Conservation (phyloP, 2,329 filamentous ascomycete species). For the Aspergillus pseudoviridinutans region DNA sequence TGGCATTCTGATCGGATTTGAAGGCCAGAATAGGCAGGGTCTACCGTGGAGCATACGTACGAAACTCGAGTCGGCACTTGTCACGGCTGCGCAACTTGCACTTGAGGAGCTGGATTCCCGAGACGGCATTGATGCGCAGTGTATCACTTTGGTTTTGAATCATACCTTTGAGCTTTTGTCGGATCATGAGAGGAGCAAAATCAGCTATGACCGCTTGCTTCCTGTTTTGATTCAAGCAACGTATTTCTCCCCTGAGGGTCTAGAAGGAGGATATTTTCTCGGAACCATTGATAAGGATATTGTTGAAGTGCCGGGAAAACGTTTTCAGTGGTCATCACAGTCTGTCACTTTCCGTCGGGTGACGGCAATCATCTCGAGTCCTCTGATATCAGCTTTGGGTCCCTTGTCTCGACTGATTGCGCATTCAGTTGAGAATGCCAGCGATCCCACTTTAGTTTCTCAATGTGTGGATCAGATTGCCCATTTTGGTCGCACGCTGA, state of each 20-base stretch:
- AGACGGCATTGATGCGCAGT: slow-evolving; percentile 47
- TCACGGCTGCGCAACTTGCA: slow-evolving; percentile 72
- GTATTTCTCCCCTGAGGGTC: slow-evolving; percentile 66
- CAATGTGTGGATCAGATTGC: slow-evolving; percentile 58
- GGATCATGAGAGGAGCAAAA: slow-evolving; percentile 51
- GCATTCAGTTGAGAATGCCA: slow-evolving; percentile 57
- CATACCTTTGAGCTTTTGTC: slow-evolving; percentile 72
- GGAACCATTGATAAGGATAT: slow-evolving; percentile 66
- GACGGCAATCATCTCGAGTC: slow-evolving; percentile 53
- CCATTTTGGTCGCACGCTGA: slow-evolving; percentile 62
- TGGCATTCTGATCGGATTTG: slow-evolving; percentile 74
- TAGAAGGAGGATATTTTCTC: slow-evolving; percentile 73
- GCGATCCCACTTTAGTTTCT: slow-evolving; percentile 41
- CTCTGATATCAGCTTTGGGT: slow-evolving; percentile 58
- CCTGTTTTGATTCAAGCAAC: slow-evolving; percentile 66
- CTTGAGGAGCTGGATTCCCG: slow-evolving; percentile 54
- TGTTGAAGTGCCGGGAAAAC: slow-evolving; percentile 48
- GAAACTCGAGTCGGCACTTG: slow-evolving; percentile 68
- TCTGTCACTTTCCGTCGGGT: slow-evolving; percentile 57
- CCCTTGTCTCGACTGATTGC: slow-evolving; percentile 61
- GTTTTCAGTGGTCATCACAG: slow-evolving; percentile 62
- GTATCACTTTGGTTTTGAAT: slow-evolving; percentile 67
- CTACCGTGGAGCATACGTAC: slow-evolving; percentile 60
- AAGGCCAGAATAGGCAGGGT: slow-evolving; percentile 59
- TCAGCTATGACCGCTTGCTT: slow-evolving; percentile 68